These are phyloP conservation scores for Trichomonas tenax DNA, from an alignment of 208 protist genomes.

Conservation along the genomic window DNA sequence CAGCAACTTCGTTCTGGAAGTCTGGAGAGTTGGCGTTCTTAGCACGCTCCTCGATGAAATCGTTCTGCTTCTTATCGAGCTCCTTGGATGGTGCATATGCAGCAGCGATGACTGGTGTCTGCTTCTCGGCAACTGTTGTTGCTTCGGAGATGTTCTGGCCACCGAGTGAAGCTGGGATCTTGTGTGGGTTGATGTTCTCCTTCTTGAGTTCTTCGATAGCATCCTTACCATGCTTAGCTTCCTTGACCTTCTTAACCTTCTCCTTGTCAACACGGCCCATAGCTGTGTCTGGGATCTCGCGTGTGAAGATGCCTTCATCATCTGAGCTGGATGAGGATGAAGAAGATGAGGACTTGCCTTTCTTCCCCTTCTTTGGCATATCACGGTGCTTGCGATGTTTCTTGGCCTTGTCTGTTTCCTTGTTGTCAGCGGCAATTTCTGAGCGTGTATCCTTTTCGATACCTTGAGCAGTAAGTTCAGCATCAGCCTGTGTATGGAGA, in stretches of 20 bases:
- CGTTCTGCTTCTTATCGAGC: neutral
- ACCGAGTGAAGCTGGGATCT: neutral
- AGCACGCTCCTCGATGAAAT: neutral
- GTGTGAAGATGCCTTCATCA: neutral
- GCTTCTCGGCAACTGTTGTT: neutral
- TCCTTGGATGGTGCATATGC: neutral
- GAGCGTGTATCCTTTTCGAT: neutral
- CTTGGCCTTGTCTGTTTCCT: neutral
- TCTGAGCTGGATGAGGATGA: neutral
- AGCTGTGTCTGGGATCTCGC: neutral
- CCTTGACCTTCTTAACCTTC: neutral
- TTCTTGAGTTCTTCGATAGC: neutral
- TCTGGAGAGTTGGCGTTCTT: neutral
- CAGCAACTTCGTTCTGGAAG: neutral
- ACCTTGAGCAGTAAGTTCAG: neutral
- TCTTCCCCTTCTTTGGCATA: neutral
- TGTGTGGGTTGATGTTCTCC: neutral
- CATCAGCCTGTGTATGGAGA: neutral
- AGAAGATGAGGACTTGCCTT: neutral
- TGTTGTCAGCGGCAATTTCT: neutral
- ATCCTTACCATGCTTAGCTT: neutral
- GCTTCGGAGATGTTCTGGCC: neutral
- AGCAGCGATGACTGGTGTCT: neutral
- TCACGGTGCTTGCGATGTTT: neutral
- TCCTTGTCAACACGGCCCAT: neutral